Percentiles rank a stretch among this genome's conserved stretches.
phyloP scores from a whole-genome alignment of 495 filamentous ascomycete genomes.

The Podospora fimiseda region DNA sequence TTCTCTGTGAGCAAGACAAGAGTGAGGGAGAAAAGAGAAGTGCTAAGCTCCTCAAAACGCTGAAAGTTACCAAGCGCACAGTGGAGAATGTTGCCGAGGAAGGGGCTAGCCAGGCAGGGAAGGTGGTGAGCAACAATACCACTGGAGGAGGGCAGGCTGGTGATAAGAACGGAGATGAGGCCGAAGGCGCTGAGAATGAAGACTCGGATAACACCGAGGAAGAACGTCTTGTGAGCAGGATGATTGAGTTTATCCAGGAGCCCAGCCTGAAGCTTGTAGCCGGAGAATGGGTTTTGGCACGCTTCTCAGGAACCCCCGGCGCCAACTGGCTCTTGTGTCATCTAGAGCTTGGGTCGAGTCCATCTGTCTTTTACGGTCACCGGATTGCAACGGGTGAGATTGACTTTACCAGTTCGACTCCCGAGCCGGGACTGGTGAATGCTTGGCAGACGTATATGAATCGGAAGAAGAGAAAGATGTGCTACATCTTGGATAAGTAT shows the following conservation, averaged over 20 bases:
- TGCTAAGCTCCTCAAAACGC: slow-evolving; percentile 1
- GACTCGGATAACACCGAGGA: slow-evolving; percentile 19
- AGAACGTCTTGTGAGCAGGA: slow-evolving; percentile 31
- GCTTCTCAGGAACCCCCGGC: slow-evolving; percentile 35
- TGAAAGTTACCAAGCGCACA: neutral
- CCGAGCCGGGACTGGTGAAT: slow-evolving; percentile 30
- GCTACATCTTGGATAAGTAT: slow-evolving; percentile 24
- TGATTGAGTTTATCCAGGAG: slow-evolving; percentile 40
- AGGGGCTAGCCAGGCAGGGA: neutral
- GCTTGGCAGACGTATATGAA: slow-evolving; percentile 39
- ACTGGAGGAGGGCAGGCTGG: neutral
- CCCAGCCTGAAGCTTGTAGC: slow-evolving; percentile 31
- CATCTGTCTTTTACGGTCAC: slow-evolving; percentile 32
- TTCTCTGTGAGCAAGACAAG: slow-evolving; percentile 16
- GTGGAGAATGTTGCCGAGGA: neutral
- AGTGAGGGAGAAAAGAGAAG: slow-evolving; percentile 12
- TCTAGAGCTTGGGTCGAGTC: slow-evolving; percentile 33
- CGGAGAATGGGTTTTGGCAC: slow-evolving; percentile 44
- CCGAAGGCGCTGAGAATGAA: slow-evolving; percentile 1
- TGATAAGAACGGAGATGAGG: neutral
- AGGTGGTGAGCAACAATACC: neutral
- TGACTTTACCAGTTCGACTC: slow-evolving; percentile 30
- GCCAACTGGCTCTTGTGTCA: slow-evolving; percentile 46
- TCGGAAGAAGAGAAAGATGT: slow-evolving; percentile 34
- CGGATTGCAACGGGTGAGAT: slow-evolving; percentile 35